A percentile compares a stretch with the other conserved stretches of the same genome.
Conservation (phyloP, 768 basidiomycete species). For the Leccinum olivaceopallidum region DNA sequence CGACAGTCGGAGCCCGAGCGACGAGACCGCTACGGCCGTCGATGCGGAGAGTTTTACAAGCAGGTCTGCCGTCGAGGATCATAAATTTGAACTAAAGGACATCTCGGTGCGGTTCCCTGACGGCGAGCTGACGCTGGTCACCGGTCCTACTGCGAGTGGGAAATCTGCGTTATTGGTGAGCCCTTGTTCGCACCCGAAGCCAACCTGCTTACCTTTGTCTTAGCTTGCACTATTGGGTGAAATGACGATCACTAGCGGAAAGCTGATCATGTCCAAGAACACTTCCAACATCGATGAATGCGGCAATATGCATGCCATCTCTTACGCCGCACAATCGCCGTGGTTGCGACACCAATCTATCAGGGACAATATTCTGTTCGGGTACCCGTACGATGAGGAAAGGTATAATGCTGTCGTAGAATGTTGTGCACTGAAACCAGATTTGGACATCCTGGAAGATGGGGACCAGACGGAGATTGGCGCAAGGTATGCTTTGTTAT, state of each 20-base stretch:
- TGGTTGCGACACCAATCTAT: slow-evolving; percentile 75
- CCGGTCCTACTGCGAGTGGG: slow-evolving; percentile 49
- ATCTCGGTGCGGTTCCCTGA: slow-evolving; percentile 48
- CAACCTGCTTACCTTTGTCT: neutral
- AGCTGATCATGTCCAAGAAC: slow-evolving; percentile 44
- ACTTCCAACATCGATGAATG: slow-evolving; percentile 56
- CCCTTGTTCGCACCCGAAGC: neutral
- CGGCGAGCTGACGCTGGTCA: slow-evolving; percentile 46
- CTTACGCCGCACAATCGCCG: slow-evolving; percentile 73
- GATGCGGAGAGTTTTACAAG: slow-evolving; percentile 21
- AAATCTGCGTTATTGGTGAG: slow-evolving; percentile 49
- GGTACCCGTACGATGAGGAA: slow-evolving; percentile 65
- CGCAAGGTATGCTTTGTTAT: slow-evolving; percentile 42
- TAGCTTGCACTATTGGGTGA: slow-evolving; percentile 41
- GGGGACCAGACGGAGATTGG: slow-evolving; percentile 88
- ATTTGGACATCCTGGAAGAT: slow-evolving; percentile 82
- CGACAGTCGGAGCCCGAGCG: slow-evolving; percentile 1
- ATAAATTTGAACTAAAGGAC: slow-evolving; percentile 43
- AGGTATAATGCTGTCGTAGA: slow-evolving; percentile 78
- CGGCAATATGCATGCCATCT: slow-evolving; percentile 62
- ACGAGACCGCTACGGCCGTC: slow-evolving; percentile 9
- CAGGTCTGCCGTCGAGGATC: slow-evolving; percentile 24
- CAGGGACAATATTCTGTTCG: slow-evolving; percentile 81
- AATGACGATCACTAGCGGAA: slow-evolving; percentile 38
- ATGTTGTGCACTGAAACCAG: slow-evolving; percentile 78